These are phyloP conservation scores for Pyracantha coccinea DNA, from an alignment of 331 rosid genomes.

Conservation along the genomic window DNA sequence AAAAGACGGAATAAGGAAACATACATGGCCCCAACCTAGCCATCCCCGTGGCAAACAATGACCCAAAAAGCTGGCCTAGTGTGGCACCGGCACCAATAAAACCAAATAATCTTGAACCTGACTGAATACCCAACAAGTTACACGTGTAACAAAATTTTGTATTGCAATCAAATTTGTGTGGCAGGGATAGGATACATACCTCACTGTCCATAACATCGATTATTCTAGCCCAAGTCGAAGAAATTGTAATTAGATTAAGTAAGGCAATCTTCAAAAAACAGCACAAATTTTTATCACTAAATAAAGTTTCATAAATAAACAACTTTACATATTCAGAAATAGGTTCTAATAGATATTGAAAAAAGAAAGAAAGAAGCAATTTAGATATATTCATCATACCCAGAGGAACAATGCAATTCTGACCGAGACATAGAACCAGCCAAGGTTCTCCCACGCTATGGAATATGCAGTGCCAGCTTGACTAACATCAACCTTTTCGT, in stretches of 20 bases:
- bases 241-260: slow-evolving; percentile 86
- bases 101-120: slow-evolving; percentile 99
- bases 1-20: slow-evolving; percentile 20
- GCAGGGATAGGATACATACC: slow-evolving; percentile 33
- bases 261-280: slow-evolving; percentile 61
- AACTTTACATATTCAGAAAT: not conserved
- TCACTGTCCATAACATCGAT: slow-evolving; percentile 88
- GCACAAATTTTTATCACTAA: slow-evolving; percentile 2
- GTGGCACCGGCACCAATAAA: slow-evolving; percentile 99
- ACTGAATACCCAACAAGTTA: slow-evolving; percentile 64
- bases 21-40: slow-evolving; percentile 91
- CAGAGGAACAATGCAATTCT: slow-evolving; percentile 89
- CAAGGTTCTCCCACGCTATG: slow-evolving; percentile 54
- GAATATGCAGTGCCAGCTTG: slow-evolving; percentile 36
- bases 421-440: slow-evolving; percentile 80
- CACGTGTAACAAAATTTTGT: slow-evolving; percentile 7
- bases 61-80: slow-evolving; percentile 93
- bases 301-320: slow-evolving; percentile 7
- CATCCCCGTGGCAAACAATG: slow-evolving; percentile 89
- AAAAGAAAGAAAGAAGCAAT: not conserved
- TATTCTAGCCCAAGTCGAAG: slow-evolving; percentile 97
- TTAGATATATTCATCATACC: slow-evolving; percentile 36
- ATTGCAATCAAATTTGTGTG: slow-evolving; percentile 8
- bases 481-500: slow-evolving; percentile 30
- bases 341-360: not conserved